A percentile compares a stretch with the other conserved stretches of the same genome.
Conservation (phyloP, 1,284 basidiomycete genomes). For the Leccinum subrobustum region DNA sequence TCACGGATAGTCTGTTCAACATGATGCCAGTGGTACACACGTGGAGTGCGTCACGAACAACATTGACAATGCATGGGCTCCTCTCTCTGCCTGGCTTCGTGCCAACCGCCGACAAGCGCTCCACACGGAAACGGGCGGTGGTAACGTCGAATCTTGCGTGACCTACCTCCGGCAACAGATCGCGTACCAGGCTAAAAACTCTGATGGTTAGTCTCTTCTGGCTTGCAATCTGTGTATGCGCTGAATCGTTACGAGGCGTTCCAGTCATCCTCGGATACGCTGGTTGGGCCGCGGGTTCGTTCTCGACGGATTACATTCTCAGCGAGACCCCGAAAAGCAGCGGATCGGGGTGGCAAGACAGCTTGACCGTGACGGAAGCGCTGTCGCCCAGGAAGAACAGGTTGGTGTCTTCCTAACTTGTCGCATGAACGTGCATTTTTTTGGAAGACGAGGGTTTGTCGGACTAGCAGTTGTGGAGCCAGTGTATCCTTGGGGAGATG, state of each 20-base stretch:
- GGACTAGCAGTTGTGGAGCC: background rate
- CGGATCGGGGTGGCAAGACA: slow-evolving; percentile 43
- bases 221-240: background rate
- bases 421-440: background rate
- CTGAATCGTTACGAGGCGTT: slow-evolving; percentile 22
- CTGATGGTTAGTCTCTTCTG: slow-evolving; percentile 38
- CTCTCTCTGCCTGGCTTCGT: slow-evolving; percentile 50
- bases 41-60: slow-evolving; percentile 47
- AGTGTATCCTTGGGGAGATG: background rate
- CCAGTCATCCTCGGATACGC: slow-evolving; percentile 44
- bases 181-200: slow-evolving; percentile 49
- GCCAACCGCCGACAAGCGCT: slow-evolving; percentile 55
- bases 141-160: slow-evolving; percentile 49
- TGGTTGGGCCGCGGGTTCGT: slow-evolving; percentile 44
- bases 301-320: slow-evolving; percentile 35
- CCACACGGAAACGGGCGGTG: slow-evolving; percentile 64
- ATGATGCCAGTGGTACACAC: slow-evolving; percentile 30
- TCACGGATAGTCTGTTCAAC: slow-evolving; percentile 7
- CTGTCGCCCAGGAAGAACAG: slow-evolving; percentile 38
- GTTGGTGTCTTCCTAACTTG: slow-evolving; percentile 1
- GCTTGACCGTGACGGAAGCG: slow-evolving; percentile 39
- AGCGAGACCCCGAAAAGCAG: slow-evolving; percentile 36
- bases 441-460: background rate
- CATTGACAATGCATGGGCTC: slow-evolving; percentile 47
- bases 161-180: slow-evolving; percentile 48